Base-by-base conservation (phyloP, 2,329 filamentous ascomycete species). In the Trichophyton simii region DNA sequence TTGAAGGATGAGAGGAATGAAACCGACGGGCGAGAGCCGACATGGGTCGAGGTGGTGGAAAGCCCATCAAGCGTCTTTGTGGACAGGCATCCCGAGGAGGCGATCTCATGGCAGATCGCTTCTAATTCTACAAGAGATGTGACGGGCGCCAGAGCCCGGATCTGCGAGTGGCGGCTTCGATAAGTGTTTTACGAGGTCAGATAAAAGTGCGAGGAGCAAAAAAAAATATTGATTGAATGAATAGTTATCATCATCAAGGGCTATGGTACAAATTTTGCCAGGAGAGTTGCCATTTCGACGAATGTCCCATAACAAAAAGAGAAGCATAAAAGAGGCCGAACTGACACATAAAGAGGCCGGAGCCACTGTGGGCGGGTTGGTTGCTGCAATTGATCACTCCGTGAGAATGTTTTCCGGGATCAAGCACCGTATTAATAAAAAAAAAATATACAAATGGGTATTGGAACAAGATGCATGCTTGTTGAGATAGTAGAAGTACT, bases 381-480 rank as follows among this genome's bases (percentile, higher is more conserved):
- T 13, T 55, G 52, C n/a, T 55, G 52, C 34, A 18, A 36, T 15
- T 55, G 52, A 52, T 54, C 50, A 13, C 28, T 15, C 34, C 9
- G 34, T 13, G 34, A 31, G 28, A 28, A 36, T 55, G 34, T 58
- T 13, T 31, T 44, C 38, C 34, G 34, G 38, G 57, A 58, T 58
- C 34, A 15, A 34, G 57, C 3, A 58, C 8, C 57, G 44, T 58
- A 58, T 28, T 46, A 44, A 22, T 42, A 28, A 44, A 41, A 31
- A 22, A 31, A 25, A 25, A 41, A 31, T 15, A 20, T 20, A 44
- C 55, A 58, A 28, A 13, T 36, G 36, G 34, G 34, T 58, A 58
- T 46, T 55, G 34, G 31, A 55, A 58, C n/a, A 63, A 20, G 46
- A 61, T 44, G 34, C 60, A 57, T 46, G 64, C n/a, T 13, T 57